phyloP scores from a whole-genome alignment of 2,329 filamentous ascomycete genomes.

The Penicillium psychrosexuale region DNA sequence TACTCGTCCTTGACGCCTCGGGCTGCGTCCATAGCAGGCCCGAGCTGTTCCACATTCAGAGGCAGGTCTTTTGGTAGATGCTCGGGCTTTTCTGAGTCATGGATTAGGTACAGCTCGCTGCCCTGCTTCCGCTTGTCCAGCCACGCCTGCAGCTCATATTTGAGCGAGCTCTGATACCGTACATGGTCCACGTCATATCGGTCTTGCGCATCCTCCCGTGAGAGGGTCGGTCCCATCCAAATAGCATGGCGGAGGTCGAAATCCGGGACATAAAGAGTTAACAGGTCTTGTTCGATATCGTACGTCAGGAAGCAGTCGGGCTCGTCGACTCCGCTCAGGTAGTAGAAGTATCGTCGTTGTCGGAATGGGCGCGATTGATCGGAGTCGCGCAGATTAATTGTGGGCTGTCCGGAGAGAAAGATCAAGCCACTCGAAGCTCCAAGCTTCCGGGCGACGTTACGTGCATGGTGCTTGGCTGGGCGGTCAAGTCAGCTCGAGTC shows the following conservation, averaged over 20 bases:
- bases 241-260: slow-evolving; percentile 54
- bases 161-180: slow-evolving; percentile 53
- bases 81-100: slow-evolving; percentile 35
- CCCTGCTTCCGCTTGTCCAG: slow-evolving; percentile 22
- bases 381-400: slow-evolving; percentile 55
- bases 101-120: slow-evolving; percentile 38
- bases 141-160: slow-evolving; percentile 50
- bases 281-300: slow-evolving; percentile 56
- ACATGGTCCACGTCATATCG: slow-evolving; percentile 70
- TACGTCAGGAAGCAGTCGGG: slow-evolving; percentile 57
- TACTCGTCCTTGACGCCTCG: slow-evolving; percentile 72
- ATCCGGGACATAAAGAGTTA: slow-evolving; percentile 71
- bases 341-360: slow-evolving; percentile 62
- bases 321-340: slow-evolving; percentile 55
- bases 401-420: slow-evolving; percentile 54
- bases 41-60: slow-evolving; percentile 30
- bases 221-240: slow-evolving; percentile 44
- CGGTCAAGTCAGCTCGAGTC: slow-evolving; percentile 11
- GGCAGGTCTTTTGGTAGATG: slow-evolving; percentile 17
- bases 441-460: slow-evolving; percentile 45
- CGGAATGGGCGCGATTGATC: slow-evolving; percentile 57
- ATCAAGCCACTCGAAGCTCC: slow-evolving; percentile 50
- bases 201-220: slow-evolving; percentile 55
- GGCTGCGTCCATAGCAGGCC: slow-evolving; percentile 61
- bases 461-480: slow-evolving; percentile 51